These are phyloP conservation scores for Podila minutissima DNA, from an alignment of 192 early-diverging fungal genomes.

Conservation along the genomic window DNA sequence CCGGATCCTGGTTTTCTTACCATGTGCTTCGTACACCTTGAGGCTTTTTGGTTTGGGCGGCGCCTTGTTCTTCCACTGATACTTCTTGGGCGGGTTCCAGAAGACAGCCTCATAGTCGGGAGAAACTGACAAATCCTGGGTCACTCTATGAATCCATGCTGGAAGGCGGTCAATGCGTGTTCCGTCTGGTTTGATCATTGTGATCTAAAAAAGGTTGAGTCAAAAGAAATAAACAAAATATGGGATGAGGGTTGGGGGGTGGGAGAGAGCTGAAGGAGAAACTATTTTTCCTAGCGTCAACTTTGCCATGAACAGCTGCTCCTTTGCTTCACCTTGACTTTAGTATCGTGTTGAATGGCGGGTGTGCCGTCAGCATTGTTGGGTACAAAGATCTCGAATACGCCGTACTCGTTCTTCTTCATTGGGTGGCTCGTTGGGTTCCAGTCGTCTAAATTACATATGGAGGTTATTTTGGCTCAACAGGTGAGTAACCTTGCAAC, in stretches of 20 bases:
- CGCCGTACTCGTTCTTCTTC: conserved; percentile 84
- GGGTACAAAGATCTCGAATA: conserved; percentile 80
- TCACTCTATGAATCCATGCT: conserved; percentile 86
- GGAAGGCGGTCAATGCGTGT: conserved; percentile 90
- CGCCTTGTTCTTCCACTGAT: conserved; percentile 80
- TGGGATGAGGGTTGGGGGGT: no score
- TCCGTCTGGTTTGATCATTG: conserved; percentile 76
- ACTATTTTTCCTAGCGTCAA: no score
- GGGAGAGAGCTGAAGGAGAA: not conserved
- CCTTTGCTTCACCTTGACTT: conserved; percentile 75
- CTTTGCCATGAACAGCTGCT: not conserved
- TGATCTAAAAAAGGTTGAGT: conserved; percentile 59
- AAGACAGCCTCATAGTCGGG: conserved; percentile 92
- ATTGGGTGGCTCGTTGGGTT: conserved; percentile 77
- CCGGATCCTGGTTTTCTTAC: conserved; percentile 30
- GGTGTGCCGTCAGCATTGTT: conserved; percentile 66
- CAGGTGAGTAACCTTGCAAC: not conserved
- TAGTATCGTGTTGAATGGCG: conserved; percentile 86
- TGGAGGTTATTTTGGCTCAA: not conserved
- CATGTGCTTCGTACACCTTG: conserved; percentile 92
- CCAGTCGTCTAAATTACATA: conserved; percentile 78
- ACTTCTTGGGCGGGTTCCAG: conserved; percentile 89
- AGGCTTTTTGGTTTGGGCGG: conserved; percentile 74
- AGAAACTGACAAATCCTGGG: conserved; percentile 84
- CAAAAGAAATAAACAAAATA: not conserved